A percentile compares a stretch with the other conserved stretches of the same genome.
Evolutionary conservation across 306 rosid genomes (phyloP).

Genomic region (Dryas drummondii): DNA sequence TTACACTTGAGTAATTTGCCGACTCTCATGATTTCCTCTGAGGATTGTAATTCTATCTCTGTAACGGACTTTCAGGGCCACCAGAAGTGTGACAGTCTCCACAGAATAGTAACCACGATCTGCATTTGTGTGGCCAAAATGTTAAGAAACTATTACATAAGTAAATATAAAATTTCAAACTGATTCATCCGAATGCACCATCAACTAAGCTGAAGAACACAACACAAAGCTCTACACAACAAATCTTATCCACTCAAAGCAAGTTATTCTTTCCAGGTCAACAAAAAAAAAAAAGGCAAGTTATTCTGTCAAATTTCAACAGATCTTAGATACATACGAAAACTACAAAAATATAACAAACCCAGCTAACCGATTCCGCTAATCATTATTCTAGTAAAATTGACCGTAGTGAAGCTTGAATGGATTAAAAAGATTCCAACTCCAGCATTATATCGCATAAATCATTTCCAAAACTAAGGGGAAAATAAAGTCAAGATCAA

Average conservation of each 20-base stretch:
- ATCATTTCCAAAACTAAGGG: not conserved
- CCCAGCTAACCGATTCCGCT: not conserved
- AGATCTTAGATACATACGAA: not conserved
- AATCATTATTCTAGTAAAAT: not conserved
- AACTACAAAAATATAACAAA: not conserved
- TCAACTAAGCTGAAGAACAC: not conserved
- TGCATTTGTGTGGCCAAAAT: slow-evolving; percentile 40
- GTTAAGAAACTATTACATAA: slow-evolving; percentile 26
- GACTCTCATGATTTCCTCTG: slow-evolving; percentile 96
- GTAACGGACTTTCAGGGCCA: slow-evolving; percentile 95
- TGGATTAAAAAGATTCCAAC: not conserved
- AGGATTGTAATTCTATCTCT: slow-evolving; percentile 99
- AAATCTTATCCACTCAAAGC: not conserved
- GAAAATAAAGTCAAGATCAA: not conserved
- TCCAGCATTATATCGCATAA: not conserved
- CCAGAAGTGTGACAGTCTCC: slow-evolving; percentile 96
- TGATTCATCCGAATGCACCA: not conserved
- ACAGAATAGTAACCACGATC: slow-evolving; percentile 77
- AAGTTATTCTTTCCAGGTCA: not conserved
- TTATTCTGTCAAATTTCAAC: not conserved
- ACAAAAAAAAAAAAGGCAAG: not conserved
- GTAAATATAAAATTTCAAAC: slow-evolving; percentile 14
- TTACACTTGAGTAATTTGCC: slow-evolving; percentile 99
- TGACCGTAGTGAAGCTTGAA: not conserved
- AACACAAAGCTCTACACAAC: not conserved